A percentile compares a stretch with the other conserved stretches of the same genome.
Conservation (phyloP, 352 stramenopile species). For the Globisporangium spiculum region DNA sequence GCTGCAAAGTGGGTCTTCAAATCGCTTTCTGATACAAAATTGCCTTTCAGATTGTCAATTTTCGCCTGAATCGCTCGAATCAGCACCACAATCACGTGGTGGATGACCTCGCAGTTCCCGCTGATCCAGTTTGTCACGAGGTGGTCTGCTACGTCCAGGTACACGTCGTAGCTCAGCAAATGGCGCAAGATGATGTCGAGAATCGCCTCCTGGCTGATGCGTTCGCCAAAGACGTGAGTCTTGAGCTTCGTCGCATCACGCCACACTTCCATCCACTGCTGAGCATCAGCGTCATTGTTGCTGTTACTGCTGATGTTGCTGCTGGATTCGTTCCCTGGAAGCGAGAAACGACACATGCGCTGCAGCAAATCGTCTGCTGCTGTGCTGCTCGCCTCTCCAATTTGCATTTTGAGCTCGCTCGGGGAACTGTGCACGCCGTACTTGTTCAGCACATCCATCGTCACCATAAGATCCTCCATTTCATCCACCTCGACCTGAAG, state of each 20-base stretch:
- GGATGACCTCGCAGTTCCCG: conserved; percentile 37
- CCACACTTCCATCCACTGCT: conserved; percentile 54
- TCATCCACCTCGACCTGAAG: conserved; percentile 73
- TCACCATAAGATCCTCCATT: conserved; percentile 68
- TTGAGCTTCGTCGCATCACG: conserved; percentile 68
- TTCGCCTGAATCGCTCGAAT: conserved; percentile 29
- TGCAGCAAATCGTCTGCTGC: conserved; percentile 30
- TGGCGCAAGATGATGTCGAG: conserved; percentile 52
- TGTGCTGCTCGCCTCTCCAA: conserved; percentile 5
- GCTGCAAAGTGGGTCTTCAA: conserved; percentile 29
- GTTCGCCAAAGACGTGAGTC: conserved; percentile 65
- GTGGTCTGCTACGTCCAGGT: conserved; percentile 32
- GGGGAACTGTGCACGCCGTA: conserved; percentile 47
- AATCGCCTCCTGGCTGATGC: conserved; percentile 51
- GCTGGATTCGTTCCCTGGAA: conserved; percentile 14
- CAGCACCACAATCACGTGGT: conserved; percentile 44
- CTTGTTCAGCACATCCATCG: conserved; percentile 63
- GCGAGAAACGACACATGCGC: conserved; percentile 46
- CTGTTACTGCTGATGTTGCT: conserved; percentile 1
- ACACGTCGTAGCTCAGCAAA: conserved; percentile 31
- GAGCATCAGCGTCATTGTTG: background rate
- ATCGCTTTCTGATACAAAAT: conserved; percentile 30
- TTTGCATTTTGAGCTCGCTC: conserved; percentile 22
- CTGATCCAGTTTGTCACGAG: conserved; percentile 54
- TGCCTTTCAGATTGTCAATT: conserved; percentile 29